Base-by-base conservation (phyloP, 2,329 filamentous ascomycete species). In the Colletotrichum siamense region DNA sequence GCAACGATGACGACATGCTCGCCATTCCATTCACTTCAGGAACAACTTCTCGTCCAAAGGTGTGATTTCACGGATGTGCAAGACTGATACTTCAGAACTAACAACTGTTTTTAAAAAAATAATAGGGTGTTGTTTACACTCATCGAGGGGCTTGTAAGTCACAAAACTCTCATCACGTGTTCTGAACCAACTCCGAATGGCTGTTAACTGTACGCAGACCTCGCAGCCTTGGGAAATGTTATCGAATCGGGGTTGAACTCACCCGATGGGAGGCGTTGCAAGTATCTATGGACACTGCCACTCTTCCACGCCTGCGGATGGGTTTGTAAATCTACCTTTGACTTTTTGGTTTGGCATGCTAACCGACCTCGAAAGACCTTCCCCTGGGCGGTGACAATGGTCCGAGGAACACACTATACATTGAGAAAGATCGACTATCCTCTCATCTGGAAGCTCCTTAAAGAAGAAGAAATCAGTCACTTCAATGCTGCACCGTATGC, bases 351-450 rank as follows among this genome's bases (percentile, higher is more conserved):
- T 3, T 39, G 22, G 18, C n/a, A 26, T 28, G n/a, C 62, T 74
- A 13, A 63, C 59, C 55, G 30, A 70, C 24, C 34, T 24, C 16
- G 2, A 2, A 32, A 68, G 52, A 73, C 64, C 32, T 98, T 96
- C 81, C 95, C 95, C 0, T 98, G 96, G 97, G 91, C 96, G 2
- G 91, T 98, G n/a, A 98, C 95, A 13, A 95, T 96, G 2, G 96
- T 97, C 6, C 90, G 97, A 77, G 97, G 96, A n/a, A 98, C 96
- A 5, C 96, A 99, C 84, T 32, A 69, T 18, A 69, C 34, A 81
- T 88, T 99, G 22, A 92, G 97, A 77, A 99, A 98, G 87, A 95
- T 99, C 79, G 96, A 99, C 85, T 99, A 99, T 82, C 92, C 95
- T 0, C 89, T 96, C 75, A 98, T 99, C 76, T 99, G 97, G 97